Base-by-base conservation (phyloP, 2,329 filamentous ascomycete species). In the Lecanosticta acicola region DNA sequence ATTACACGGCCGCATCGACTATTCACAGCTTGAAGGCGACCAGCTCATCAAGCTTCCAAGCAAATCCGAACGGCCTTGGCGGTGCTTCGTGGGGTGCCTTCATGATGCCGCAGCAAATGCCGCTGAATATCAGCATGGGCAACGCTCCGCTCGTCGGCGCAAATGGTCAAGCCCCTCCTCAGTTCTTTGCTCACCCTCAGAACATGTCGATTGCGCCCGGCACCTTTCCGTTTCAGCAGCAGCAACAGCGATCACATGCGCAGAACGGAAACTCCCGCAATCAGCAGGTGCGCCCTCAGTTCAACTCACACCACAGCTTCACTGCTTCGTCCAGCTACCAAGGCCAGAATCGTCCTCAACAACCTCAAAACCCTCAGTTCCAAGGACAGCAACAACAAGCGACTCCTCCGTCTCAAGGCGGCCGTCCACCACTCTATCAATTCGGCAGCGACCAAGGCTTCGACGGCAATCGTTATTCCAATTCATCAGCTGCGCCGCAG, bases 371-470 rank as follows among this genome's bases (percentile, higher is more conserved):
- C n/a, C 13, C 32, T 34, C 13, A 16, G 13, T 34, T 4, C 17
- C 32, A 34, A 34, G 32, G 4, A 4, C 5, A 13, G n/a, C n/a
- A n/a, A n/a, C n/a, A n/a, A 13, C 32, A 16, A 5, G 13, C 32
- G n/a, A 34, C 32, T 4, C 32, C 32, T 34, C 32, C 17, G 4
- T 14, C 9, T 37, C 35, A 32, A n/a, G 39, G 39, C 4, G 39
- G 39, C 16, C 20, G 35, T 10, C 26, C 45, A 16, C 38, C 43
- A 16, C 16, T 38, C 8, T n/a, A 45, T 3, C 39, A 39, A 14
- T 54, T 43, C 21, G 51, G 51, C n/a, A 54, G 39, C 34, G 51
- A 54, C 20, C 38, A 39, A 18, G 37, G 36, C 34, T 49, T 52
- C 29, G 26, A 29, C 17, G 34, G 40, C 21, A 21, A 38, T 32